A percentile compares a stretch with the other conserved stretches of the same genome.
Evolutionary conservation across 306 rosid genomes (phyloP).

Genomic region (Cicer chorassanicum): DNA sequence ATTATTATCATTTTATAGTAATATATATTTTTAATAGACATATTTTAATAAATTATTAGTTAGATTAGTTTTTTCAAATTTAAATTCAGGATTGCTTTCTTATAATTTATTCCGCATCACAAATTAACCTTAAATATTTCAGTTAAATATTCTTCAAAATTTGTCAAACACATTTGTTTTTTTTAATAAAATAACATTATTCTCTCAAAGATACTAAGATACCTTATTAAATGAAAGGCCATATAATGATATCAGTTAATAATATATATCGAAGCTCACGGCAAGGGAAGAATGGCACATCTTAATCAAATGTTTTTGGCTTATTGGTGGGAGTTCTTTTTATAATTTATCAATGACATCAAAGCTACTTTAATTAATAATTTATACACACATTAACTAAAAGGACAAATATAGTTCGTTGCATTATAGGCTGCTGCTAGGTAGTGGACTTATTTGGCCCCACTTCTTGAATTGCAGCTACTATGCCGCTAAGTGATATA

Average conservation of each 20-base stretch:
- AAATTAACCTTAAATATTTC: background rate
- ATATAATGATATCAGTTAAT: background rate
- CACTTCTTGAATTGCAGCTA: conserved; percentile 15
- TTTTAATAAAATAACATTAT: background rate
- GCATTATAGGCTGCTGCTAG: background rate
- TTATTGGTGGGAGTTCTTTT: background rate
- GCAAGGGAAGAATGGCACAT: conserved; percentile 8
- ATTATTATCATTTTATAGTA: too few relatives aligned
- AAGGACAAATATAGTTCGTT: background rate
- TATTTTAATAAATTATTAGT: too few relatives aligned
- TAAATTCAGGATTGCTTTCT: background rate
- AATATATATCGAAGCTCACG: background rate
- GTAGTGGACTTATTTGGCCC: conserved; percentile 28
- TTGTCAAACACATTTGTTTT: background rate
- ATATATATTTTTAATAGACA: too few relatives aligned
- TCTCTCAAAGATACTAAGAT: background rate
- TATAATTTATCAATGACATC: background rate
- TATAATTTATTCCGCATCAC: background rate
- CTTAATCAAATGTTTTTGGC: conserved; percentile 33
- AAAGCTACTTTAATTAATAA: background rate
- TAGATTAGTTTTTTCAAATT: too few relatives aligned
- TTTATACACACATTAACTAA: conserved; percentile 4
- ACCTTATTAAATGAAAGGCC: too few relatives aligned
- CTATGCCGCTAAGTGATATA: background rate
- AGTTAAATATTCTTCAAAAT: background rate